phyloP scores from a whole-genome alignment of 495 filamentous ascomycete genomes.

The Hypoxylon perforatum region DNA sequence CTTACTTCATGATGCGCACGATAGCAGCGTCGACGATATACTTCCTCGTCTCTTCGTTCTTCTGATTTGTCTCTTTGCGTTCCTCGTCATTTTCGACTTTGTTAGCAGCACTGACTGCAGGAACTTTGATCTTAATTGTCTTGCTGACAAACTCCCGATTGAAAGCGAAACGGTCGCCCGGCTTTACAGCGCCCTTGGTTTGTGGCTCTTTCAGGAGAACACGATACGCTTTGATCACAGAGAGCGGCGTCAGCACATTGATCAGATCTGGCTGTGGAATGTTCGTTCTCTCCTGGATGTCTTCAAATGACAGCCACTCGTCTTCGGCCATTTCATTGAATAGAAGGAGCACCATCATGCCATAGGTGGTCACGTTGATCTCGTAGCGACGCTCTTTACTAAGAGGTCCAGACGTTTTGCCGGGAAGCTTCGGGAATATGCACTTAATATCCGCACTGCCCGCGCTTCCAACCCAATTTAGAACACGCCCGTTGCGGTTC shows the following conservation, averaged over 20 bases:
- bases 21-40: slow-evolving; percentile 88
- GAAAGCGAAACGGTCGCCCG: slow-evolving; percentile 83
- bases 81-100: slow-evolving; percentile 88
- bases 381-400: slow-evolving; percentile 83
- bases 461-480: slow-evolving; percentile 78
- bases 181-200: slow-evolving; percentile 77
- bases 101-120: slow-evolving; percentile 76
- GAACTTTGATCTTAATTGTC: slow-evolving; percentile 81
- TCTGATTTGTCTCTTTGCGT: slow-evolving; percentile 85
- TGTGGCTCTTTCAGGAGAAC: slow-evolving; percentile 86
- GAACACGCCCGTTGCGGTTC: slow-evolving; percentile 84
- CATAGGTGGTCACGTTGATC: slow-evolving; percentile 91
- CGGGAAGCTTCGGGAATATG: slow-evolving; percentile 73
- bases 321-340: slow-evolving; percentile 83
- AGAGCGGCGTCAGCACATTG: slow-evolving; percentile 84
- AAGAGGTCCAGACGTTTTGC: slow-evolving; percentile 70
- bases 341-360: slow-evolving; percentile 86
- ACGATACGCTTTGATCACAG: slow-evolving; percentile 84
- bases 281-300: slow-evolving; percentile 83
- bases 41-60: slow-evolving; percentile 81
- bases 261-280: slow-evolving; percentile 84
- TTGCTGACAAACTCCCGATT: slow-evolving; percentile 86
- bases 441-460: slow-evolving; percentile 89
- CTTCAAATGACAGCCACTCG: slow-evolving; percentile 78
- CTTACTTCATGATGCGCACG: slow-evolving; percentile 96